Evolutionary conservation across 768 basidiomycete genomes (phyloP).

Genomic region (Sporobolomyces phaffii): DNA sequence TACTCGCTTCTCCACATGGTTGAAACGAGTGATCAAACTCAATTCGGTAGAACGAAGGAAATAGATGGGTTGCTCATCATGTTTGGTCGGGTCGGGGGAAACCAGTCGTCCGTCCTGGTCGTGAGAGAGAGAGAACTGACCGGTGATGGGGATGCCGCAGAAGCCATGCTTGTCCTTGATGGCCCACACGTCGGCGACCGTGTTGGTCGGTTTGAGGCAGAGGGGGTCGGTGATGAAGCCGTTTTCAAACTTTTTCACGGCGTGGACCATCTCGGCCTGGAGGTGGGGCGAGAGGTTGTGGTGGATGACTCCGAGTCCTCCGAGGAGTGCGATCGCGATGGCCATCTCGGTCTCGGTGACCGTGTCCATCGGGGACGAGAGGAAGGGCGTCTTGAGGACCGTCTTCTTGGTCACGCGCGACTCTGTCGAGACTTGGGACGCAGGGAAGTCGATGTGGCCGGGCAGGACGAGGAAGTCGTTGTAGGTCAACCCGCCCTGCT

Average conservation of each 20-base stretch:
- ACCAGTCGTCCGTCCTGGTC: no score
- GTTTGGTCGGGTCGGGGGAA: neutral
- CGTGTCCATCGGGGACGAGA: slow-evolving; percentile 99
- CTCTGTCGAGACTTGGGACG: slow-evolving; percentile 71
- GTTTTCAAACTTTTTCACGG: slow-evolving; percentile 91
- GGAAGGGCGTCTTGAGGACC: slow-evolving; percentile 83
- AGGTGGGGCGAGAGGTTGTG: slow-evolving; percentile 84
- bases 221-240: slow-evolving; percentile 96
- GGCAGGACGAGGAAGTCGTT: slow-evolving; percentile 59
- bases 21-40: slow-evolving; percentile 55
- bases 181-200: slow-evolving; percentile 81
- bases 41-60: slow-evolving; percentile 81
- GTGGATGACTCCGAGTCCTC: slow-evolving; percentile 96
- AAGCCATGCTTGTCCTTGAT: slow-evolving; percentile 89
- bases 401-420: slow-evolving; percentile 76
- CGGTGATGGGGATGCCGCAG: slow-evolving; percentile 94
- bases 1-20: slow-evolving; percentile 51
- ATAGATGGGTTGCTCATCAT: slow-evolving; percentile 30
- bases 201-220: slow-evolving; percentile 68
- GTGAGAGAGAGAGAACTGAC: slow-evolving; percentile 53
- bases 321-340: slow-evolving; percentile 84
- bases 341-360: slow-evolving; percentile 95
- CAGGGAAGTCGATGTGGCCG: slow-evolving; percentile 90
- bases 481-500: slow-evolving; percentile 90
- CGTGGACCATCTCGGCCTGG: slow-evolving; percentile 95